These are phyloP conservation scores for Mortierella polycephala DNA, from an alignment of 371 early-diverging fungal species.

Conservation along the genomic window DNA sequence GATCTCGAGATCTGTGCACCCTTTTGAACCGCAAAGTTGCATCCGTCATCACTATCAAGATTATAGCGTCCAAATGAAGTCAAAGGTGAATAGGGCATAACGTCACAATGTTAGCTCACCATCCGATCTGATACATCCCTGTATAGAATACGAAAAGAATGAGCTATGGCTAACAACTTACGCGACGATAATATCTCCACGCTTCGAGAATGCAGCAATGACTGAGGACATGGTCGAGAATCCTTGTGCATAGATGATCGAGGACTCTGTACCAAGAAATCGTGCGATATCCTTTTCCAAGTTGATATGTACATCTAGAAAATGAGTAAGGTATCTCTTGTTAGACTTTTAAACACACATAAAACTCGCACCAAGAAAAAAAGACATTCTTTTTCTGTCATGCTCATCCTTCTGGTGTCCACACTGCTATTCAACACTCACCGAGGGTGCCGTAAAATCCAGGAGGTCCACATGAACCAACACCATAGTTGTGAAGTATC, in stretches of 20 bases:
- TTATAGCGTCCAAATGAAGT: too few relatives aligned
- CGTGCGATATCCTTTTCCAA: slow-evolving; percentile 92
- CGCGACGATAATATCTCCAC: slow-evolving; percentile 96
- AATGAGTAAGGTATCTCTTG: neutral
- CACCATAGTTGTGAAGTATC: slow-evolving; percentile 96
- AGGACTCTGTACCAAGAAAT: slow-evolving; percentile 89
- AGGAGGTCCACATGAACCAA: slow-evolving; percentile 99
- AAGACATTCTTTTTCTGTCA: too few relatives aligned
- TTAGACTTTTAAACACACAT: too few relatives aligned
- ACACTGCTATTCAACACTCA: slow-evolving; percentile 17
- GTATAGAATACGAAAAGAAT: too few relatives aligned
- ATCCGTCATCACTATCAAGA: slow-evolving; percentile 81
- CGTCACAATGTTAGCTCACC: neutral
- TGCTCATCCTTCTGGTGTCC: neutral
- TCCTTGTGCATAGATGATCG: slow-evolving; percentile 99
- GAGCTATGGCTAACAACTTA: slow-evolving; percentile 32
- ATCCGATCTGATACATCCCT: too few relatives aligned
- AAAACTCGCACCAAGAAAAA: too few relatives aligned
- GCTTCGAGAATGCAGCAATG: slow-evolving; percentile 98
- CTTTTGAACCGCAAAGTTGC: slow-evolving; percentile 90
- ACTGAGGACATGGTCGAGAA: slow-evolving; percentile 95
- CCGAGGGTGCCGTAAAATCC: slow-evolving; percentile 99
- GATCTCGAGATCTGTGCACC: slow-evolving; percentile 93
- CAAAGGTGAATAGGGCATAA: neutral
- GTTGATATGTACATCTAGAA: slow-evolving; percentile 94